Evolutionary conservation across 2,329 filamentous ascomycete species (phyloP), one percentile per base, ranked within the genome.

Genomic region (Pseudogymnoascus sp.): DNA sequence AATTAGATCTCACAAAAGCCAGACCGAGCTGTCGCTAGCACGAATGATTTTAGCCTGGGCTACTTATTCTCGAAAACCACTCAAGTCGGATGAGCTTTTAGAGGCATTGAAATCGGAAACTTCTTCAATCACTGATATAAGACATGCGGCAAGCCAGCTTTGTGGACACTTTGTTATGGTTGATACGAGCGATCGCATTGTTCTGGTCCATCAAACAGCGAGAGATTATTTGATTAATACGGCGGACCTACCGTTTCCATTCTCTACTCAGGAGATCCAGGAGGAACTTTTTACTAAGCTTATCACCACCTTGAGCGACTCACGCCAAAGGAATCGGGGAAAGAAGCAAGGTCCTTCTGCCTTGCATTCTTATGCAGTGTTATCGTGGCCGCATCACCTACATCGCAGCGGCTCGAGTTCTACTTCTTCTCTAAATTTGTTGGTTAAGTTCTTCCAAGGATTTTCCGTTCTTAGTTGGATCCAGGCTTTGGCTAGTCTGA

Each of bases 391-490:
- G 1, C 67, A 65, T 12, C 71, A 72, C 61, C 59, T 72, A 8
- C n/a, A 57, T 16, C 58, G 39, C 1, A 41, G 58, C 2, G 59
- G 64, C 1, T 8, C 38, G 9, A 41, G 32, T 18, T 57, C 50
- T 12, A 35, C 64, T 12, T 57, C 65, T 14, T 34, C 60, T 2
- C 22, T 63, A 16, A 18, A 37, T 3, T 28, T 69, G 16, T 64
- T 73, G 3, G 61, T 57, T 6, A 67, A 65, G 30, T 72, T 73
- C 54, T 63, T 73, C 1, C 59, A 59, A 7, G 62, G 39, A 9
- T 58, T 47, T 6, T 64, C 59, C 50, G 67, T 73, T 8, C 61
- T 75, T 1, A 64, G 64, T 2, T 76, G 74, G 74, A 73, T 76
- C 6, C 62, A 70, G 16, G 28, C 67, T 2, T 62, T 72, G 6